Base-by-base conservation (phyloP, 495 filamentous ascomycete species). In the Lasiosphaeria ovina region DNA sequence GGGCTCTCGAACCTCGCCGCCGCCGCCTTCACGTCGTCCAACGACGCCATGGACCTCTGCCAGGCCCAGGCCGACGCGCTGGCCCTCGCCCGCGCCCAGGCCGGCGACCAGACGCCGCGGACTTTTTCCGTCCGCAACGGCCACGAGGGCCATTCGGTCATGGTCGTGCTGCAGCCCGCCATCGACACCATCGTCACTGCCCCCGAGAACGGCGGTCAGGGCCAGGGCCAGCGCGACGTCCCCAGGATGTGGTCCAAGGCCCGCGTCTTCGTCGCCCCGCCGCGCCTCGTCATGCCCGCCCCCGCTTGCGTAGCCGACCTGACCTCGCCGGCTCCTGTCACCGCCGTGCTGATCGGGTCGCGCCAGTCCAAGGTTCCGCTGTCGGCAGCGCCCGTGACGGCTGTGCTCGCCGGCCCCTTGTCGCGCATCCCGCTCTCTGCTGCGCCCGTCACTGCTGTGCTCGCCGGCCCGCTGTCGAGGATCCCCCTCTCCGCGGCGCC, bases 41-140 rank as follows among this genome's bases (percentile, higher is more conserved):
- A 51, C 36, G 14, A 53, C 11, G 10, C 33, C 52, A 67, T 67
- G 54, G 49, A 58, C 32, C 40, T 67, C 7, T 67, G 59, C 38
- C 34, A 47, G 1, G 40, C 17, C 3, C 65, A 64, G 16, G 48
- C 62, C 56, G 44, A 47, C 44, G 4, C 8, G 16, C 11, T n/a
- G 44, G 24, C 24, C 24, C 24, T 24, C 24, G 24, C 24, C 24
- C 24, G 24, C 24, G 24, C 24, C 24, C 24, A 24, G 0, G 17
- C n/a, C 10, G 6, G 0, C 5, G 14, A 33, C 35, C 14, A 24
- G 12, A 8, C 16, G 47, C 14, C 16, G 47, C 3, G 31, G 16
- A 9, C n/a, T 36, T 4, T 33, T 38, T 6, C 57, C 49, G 3
- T 49, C 49, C 0, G 57, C 35, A 0, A 14, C 38, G 52, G 44